Base-by-base conservation (phyloP, 1,284 basidiomycete genomes). In the Pyrrhoderma noxium region DNA sequence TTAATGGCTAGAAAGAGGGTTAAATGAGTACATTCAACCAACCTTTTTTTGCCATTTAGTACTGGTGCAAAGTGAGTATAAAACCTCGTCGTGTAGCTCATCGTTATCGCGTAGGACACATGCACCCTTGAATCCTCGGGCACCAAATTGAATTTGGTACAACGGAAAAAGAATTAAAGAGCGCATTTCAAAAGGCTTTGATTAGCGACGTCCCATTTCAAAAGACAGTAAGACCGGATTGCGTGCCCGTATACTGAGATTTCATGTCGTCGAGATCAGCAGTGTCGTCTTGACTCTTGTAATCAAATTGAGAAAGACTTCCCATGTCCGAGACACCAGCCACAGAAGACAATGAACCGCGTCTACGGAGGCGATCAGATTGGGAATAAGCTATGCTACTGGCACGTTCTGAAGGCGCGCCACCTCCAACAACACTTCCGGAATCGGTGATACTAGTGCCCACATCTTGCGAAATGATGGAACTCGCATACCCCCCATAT, bases 391-490 rank as follows among this genome's bases (percentile, higher is more conserved):
- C 82, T 62, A 94, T 78, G 60, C 74, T 80, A 51, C 73, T 71
- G 49, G 62, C 71, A 35, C 75, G 66, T 46, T 73, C 69, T 22
- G 75, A 74, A 43, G 70, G 68, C 23, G 70, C 61, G 21, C 63
- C 62, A 54, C 75, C 73, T 35, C 79, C 79, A 54, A 80, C 67
- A 53, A 85, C 78, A 60, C 79, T 82, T 54, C 74, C 73, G 49
- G 70, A 72, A 58, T 85, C 84, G 13, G 76, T 75, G 45, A 73
- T 68, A 50, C 65, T 76, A 3, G 77, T 76, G 0, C 85, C 86
- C 35, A 75, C 79, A 66, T 94, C 90, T 65, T 93, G 93, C 35
- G 92, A 94, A 56, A 93, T 85, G 64, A 93, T 89, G 13, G 89
- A 93, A 37, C 85, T 88, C 1, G 91, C 92, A 64, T 96, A 95